Evolutionary conservation across 148 eudicot genomes (phyloP).

Genomic region (Oxyria digyna): DNA sequence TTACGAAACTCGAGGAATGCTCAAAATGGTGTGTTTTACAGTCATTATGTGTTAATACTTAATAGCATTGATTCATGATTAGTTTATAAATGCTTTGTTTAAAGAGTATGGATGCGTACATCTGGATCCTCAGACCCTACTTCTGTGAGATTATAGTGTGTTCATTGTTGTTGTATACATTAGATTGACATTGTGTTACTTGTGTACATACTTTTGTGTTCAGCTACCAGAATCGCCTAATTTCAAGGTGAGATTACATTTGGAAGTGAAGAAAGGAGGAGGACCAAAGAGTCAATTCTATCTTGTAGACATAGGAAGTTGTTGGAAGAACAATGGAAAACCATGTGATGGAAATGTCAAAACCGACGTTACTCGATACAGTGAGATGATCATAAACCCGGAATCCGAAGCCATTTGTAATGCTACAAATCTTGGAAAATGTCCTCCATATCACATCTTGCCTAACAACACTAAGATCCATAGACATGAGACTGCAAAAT

Average conservation of each 20-base stretch:
- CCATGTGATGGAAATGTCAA: constrained; percentile 34
- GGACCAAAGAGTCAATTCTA: constrained; percentile 41
- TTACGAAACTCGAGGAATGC: constrained; percentile 19
- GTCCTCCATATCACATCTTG: constrained; percentile 38
- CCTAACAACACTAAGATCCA: constrained; percentile 18
- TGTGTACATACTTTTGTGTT: not conserved
- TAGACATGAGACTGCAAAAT: constrained; percentile 25
- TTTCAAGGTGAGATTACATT: constrained; percentile 30
- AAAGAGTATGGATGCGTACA: too few relatives aligned
- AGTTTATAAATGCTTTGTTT: too few relatives aligned
- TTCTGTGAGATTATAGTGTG: too few relatives aligned
- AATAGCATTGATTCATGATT: too few relatives aligned
- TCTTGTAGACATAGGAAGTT: constrained; percentile 43
- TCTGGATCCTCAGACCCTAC: too few relatives aligned
- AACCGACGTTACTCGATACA: constrained; percentile 43
- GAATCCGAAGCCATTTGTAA: constrained; percentile 27
- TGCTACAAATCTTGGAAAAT: constrained; percentile 12
- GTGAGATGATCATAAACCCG: constrained; percentile 48
- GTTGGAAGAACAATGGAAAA: constrained; percentile 48
- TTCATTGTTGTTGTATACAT: too few relatives aligned
- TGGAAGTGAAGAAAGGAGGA: constrained; percentile 34
- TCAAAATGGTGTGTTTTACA: not conserved
- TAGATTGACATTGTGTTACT: too few relatives aligned
- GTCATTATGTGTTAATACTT: too few relatives aligned
- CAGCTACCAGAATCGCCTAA: constrained; percentile 43